Evolutionary conservation across 2,329 filamentous ascomycete species (phyloP).

Genomic region (Penicillium sp.): DNA sequence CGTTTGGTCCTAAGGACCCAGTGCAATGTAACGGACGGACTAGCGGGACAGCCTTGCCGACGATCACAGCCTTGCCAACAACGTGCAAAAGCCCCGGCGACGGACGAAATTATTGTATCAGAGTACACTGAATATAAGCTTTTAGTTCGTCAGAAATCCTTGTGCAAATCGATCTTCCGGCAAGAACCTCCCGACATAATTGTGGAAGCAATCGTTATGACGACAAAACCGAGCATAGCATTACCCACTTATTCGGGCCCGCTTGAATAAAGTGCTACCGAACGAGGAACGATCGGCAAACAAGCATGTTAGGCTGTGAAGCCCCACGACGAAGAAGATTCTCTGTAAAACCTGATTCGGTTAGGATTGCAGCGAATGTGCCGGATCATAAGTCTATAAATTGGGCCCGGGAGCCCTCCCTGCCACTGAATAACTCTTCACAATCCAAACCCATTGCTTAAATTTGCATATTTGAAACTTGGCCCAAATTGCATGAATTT

Average conservation of each 20-base stretch:
- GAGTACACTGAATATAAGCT: neutral
- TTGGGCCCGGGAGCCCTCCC: neutral
- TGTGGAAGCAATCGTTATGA: neutral
- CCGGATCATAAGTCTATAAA: neutral
- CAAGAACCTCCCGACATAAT: neutral
- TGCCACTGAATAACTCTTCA: too few species aligned
- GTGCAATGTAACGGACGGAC: too few species aligned
- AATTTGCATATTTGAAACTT: neutral
- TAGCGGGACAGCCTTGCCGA: too few species aligned
- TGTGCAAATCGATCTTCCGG: neutral
- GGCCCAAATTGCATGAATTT: too few species aligned
- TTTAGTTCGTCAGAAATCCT: neutral
- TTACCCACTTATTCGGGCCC: slow-evolving; percentile 1
- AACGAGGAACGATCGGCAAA: slow-evolving; percentile 9
- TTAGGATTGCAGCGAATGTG: neutral
- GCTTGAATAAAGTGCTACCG: neutral
- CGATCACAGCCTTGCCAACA: neutral
- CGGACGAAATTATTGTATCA: neutral
- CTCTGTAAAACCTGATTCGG: neutral
- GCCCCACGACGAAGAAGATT: neutral
- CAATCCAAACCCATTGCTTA: neutral
- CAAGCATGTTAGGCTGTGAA: neutral
- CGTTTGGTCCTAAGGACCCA: too few species aligned
- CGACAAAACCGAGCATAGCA: slow-evolving; percentile 5
- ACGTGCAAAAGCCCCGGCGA: neutral